These are phyloP conservation scores for Aegilops longissima DNA, from an alignment of 176 grass and related monocot genomes.

Conservation along the genomic window DNA sequence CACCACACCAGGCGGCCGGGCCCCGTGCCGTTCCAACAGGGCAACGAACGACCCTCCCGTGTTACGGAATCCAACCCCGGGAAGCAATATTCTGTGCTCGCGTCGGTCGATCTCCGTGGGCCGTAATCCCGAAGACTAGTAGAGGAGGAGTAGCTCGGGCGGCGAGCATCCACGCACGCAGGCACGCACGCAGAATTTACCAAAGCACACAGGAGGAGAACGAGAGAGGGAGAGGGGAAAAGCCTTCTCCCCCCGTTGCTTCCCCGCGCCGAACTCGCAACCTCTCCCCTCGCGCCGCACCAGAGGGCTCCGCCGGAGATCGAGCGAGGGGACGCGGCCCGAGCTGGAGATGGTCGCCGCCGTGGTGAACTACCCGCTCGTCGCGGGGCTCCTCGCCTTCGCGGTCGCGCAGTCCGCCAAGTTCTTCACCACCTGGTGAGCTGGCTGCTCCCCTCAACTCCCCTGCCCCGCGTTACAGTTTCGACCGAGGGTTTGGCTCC, in stretches of 20 bases:
- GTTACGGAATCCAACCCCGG: neutral
- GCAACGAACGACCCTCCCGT: neutral
- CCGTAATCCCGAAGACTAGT: neutral
- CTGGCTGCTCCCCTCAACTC: neutral
- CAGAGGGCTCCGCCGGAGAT: neutral
- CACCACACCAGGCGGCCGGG: too few species aligned
- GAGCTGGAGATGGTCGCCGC: neutral
- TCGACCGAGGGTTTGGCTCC: neutral
- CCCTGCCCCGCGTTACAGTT: neutral
- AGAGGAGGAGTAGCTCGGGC: neutral
- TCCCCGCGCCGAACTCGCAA: conserved; percentile 24
- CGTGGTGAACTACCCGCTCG: conserved; percentile 65
- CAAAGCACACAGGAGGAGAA: neutral
- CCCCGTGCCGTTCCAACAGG: neutral
- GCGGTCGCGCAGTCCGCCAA: conserved; percentile 64
- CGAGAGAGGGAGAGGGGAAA: neutral
- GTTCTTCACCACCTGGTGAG: conserved; percentile 80
- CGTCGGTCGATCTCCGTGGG: neutral
- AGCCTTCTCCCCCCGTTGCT: neutral
- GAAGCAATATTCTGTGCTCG: neutral
- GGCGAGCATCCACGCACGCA: neutral
- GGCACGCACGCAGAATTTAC: neutral
- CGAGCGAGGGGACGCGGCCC: neutral
- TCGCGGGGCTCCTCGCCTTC: conserved; percentile 69
- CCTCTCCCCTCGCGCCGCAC: neutral